Base-by-base conservation (phyloP, 2,329 filamentous ascomycete genomes). In the Curvularia eragrostidis region DNA sequence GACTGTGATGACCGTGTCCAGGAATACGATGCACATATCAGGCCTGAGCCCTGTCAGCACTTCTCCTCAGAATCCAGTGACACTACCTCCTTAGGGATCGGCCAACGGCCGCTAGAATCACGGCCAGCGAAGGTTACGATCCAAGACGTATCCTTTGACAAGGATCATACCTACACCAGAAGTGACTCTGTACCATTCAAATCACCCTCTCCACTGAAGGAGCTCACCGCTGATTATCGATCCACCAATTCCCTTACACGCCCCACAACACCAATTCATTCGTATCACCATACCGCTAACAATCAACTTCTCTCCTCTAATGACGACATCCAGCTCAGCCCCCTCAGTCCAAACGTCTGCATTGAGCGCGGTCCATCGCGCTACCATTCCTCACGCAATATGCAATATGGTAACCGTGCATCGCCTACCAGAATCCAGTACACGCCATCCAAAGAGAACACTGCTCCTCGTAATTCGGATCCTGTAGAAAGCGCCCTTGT, bases 311-410 rank as follows among this genome's bases (percentile, higher is more conserved):
- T 2, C 23, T 26, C 44, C 13, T 56, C 64, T 32, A 56, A 66
- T 4, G 60, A 51, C 23, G 56, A 48, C 1, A 28, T 66, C 9
- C 58, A 68, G 12, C 30, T 69, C 38, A 67, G 61, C 32, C 65
- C 62, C 10, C 61, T 74, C 2, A 74, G 68, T 41, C 68, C 72
- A 12, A 71, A 74, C 43, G 67, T 74, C 2, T 74, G 71, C 36
- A 62, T 67, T 42, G 66, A 70, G 52, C 71, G 72, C 24, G 72
- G 70, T 1, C 63, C 71, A 3, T 60, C 64, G 7, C 64, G 63
- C 2, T 54, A 70, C 34, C 65, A 52, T 19, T 48, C 46, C 10
- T 24, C 44, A 3, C 51, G 47, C n/a, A 39, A 49, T n/a, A 18
- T 23, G n/a, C 32, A n/a, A 21, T 15, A 12, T 5, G 12, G 6